phyloP scores from a whole-genome alignment of 2,329 filamentous ascomycete species.

The Graphilbum sp. region DNA sequence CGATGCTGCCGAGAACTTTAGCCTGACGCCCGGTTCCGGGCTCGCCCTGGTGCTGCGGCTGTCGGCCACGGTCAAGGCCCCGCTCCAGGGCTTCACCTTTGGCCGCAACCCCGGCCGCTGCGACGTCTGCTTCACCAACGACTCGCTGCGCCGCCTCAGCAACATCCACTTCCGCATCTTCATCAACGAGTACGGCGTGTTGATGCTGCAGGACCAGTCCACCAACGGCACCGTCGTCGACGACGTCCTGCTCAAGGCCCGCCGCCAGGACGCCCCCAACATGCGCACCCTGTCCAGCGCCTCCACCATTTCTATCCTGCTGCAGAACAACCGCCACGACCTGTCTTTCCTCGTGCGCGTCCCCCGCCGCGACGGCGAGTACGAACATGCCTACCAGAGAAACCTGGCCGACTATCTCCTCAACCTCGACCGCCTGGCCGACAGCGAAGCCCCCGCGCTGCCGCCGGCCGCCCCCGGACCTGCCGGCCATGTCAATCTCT shows the following conservation, averaged over 20 bases:
- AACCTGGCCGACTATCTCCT: conserved; percentile 55
- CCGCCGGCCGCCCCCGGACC: no score
- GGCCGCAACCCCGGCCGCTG: conserved; percentile 58
- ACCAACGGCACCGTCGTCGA: conserved; percentile 95
- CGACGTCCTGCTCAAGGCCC: conserved; percentile 39
- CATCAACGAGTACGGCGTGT: conserved; percentile 65
- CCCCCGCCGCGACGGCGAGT: conserved; percentile 53
- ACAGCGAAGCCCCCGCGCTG: conserved; percentile 12
- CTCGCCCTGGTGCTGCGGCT: conserved; percentile 67
- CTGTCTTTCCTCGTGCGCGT: conserved; percentile 76
- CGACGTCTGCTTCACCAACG: conserved; percentile 53
- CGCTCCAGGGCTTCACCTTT: conserved; percentile 63
- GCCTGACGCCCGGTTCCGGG: conserved; percentile 31
- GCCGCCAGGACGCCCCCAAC: conserved; percentile 14
- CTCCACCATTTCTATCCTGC: conserved; percentile 53
- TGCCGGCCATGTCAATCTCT: conserved; percentile 25
- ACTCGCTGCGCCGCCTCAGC: conserved; percentile 60
- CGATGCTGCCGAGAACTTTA: conserved; percentile 31
- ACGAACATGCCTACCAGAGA: conserved; percentile 46
- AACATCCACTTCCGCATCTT: conserved; percentile 95
- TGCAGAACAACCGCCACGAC: conserved; percentile 35
- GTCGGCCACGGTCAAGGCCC: conserved; percentile 55
- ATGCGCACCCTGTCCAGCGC: conserved; percentile 53
- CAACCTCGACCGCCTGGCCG: conserved; percentile 16
- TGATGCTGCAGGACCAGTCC: conserved; percentile 88